Evolutionary conservation across 2,329 filamentous ascomycete genomes (phyloP).

Genomic region (Fusarium nurragi): DNA sequence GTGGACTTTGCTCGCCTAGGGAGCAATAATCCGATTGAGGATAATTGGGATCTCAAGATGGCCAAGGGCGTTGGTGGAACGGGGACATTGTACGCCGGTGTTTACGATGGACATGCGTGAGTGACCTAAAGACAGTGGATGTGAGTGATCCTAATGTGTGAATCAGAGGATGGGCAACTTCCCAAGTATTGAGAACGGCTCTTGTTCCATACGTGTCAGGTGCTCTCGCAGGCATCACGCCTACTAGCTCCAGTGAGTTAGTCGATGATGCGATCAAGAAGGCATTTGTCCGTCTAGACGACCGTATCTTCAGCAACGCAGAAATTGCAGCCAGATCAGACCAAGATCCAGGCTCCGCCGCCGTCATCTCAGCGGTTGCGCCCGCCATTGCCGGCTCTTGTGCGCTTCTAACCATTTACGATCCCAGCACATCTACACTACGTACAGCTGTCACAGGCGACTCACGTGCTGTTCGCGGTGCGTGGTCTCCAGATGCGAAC

Average conservation of each 20-base stretch:
- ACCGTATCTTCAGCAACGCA: constrained; percentile 60
- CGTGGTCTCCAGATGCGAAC: constrained; percentile 51
- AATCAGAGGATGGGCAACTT: constrained; percentile 53
- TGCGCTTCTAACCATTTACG: constrained; percentile 70
- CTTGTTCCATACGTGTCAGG: constrained; percentile 56
- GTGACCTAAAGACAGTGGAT: constrained; percentile 16
- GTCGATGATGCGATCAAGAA: constrained; percentile 66
- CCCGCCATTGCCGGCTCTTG: constrained; percentile 64
- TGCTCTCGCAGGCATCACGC: constrained; percentile 46
- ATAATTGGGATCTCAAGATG: constrained; percentile 48
- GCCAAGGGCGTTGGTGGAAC: constrained; percentile 45
- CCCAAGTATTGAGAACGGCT: constrained; percentile 51
- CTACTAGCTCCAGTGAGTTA: constrained; percentile 53
- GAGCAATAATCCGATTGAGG: constrained; percentile 51
- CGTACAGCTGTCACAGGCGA: constrained; percentile 74
- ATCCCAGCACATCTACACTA: constrained; percentile 61
- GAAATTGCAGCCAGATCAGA: constrained; percentile 45
- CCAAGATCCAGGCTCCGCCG: constrained; percentile 43
- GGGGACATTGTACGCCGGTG: constrained; percentile 49
- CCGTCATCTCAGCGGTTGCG: constrained; percentile 47
- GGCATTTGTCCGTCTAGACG: constrained; percentile 66
- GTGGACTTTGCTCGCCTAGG: constrained; percentile 49
- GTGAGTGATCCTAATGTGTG: constrained; percentile 5
- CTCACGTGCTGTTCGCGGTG: constrained; percentile 71
- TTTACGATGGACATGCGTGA: constrained; percentile 62